Conservation (phyloP, 1,139 yeast species). For the Candida dubliniensis region DNA sequence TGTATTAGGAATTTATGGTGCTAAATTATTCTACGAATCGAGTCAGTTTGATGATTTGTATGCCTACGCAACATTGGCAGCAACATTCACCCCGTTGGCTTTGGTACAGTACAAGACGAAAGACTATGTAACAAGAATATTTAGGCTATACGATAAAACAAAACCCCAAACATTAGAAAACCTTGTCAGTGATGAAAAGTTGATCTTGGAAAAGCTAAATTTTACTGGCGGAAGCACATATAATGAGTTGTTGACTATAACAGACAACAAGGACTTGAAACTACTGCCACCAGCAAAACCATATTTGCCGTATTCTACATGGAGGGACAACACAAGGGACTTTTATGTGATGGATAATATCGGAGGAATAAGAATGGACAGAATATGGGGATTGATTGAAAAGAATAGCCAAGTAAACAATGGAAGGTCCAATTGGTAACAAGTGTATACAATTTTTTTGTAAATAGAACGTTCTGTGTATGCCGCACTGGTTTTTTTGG, state of each 20-base stretch:
- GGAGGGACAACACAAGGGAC: conserved; percentile 45
- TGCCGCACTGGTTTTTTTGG: background rate
- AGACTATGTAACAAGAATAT: conserved; percentile 72
- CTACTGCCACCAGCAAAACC: conserved; percentile 31
- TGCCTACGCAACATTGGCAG: conserved; percentile 42
- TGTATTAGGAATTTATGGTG: conserved; percentile 54
- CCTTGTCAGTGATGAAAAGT: conserved; percentile 58
- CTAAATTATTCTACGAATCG: conserved; percentile 56
- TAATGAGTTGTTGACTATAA: conserved; percentile 56
- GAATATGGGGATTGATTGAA: conserved; percentile 80
- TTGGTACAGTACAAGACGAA: conserved; percentile 56
- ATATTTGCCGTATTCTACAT: conserved; percentile 57
- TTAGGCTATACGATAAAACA: conserved; percentile 62
- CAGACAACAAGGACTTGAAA: conserved; percentile 42
- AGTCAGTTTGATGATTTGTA: conserved; percentile 55
- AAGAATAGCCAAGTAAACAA: conserved; percentile 62
- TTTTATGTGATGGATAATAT: conserved; percentile 69
- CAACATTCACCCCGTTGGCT: conserved; percentile 50
- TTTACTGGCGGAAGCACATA: conserved; percentile 66
- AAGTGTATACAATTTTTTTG: background rate
- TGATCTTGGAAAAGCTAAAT: conserved; percentile 69
- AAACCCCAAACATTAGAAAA: conserved; percentile 68
- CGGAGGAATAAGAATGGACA: conserved; percentile 82
- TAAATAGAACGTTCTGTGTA: background rate
- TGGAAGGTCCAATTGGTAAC: conserved; percentile 47